Evolutionary conservation across 768 basidiomycete species (phyloP).

Genomic region (Tylopilus plumbeoviolaceoides): DNA sequence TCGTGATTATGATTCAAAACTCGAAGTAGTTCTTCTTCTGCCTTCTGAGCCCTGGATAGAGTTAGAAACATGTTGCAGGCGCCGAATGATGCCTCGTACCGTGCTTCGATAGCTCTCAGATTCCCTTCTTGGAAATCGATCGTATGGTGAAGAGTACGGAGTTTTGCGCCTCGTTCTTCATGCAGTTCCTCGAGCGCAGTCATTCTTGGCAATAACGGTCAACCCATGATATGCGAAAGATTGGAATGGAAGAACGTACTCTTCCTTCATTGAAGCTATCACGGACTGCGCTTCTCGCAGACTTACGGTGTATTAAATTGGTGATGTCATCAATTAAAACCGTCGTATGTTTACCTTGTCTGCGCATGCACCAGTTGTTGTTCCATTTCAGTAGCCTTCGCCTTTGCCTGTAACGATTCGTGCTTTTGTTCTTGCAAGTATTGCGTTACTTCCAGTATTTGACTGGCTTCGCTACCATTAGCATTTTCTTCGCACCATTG

Average conservation of each 20-base stretch:
- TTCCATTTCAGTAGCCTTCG: constrained; percentile 25
- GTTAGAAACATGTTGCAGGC: constrained; percentile 4
- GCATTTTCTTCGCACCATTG: not conserved
- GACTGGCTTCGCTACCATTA: constrained; percentile 21
- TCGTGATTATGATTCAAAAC: constrained; percentile 23
- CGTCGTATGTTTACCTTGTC: constrained; percentile 14
- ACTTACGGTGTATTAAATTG: constrained; percentile 16
- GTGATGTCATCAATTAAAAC: not conserved
- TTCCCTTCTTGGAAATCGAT: constrained; percentile 30
- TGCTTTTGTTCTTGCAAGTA: constrained; percentile 27
- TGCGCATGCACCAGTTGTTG: constrained; percentile 23
- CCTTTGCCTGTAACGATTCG: constrained; percentile 23
- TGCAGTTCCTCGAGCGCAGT: constrained; percentile 18
- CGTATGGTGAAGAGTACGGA: constrained; percentile 30
- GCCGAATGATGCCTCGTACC: constrained; percentile 14
- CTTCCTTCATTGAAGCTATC: constrained; percentile 28
- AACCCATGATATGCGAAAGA: constrained; percentile 10
- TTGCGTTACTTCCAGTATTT: constrained; percentile 20
- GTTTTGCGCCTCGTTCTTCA: constrained; percentile 23
- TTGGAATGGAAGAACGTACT: constrained; percentile 27
- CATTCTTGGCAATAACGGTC: constrained; percentile 18
- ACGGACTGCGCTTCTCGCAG: constrained; percentile 25
- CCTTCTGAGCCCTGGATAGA: constrained; percentile 15
- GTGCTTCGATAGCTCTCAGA: constrained; percentile 22
- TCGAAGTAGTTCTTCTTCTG: constrained; percentile 17